Conservation (phyloP, 2,329 filamentous ascomycete species). For the Cordyceps cicadae region DNA sequence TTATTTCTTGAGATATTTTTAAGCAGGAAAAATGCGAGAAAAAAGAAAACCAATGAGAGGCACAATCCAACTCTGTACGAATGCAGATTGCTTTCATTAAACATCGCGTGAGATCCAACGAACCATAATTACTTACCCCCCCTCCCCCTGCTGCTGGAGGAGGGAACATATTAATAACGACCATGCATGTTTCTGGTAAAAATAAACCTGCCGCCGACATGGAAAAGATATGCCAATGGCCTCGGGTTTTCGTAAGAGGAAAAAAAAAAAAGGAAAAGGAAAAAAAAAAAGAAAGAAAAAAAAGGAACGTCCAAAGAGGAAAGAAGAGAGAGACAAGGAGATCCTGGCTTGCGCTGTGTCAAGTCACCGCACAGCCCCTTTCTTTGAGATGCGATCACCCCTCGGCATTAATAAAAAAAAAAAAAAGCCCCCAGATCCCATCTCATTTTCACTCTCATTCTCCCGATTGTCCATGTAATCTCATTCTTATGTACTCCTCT, state of each 20-base stretch:
- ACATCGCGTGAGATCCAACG: not conserved
- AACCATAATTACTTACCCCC: not conserved
- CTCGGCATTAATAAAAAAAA: not conserved
- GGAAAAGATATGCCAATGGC: no score
- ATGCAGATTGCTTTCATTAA: no score
- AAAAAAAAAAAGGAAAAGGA: no score
- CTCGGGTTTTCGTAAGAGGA: no score
- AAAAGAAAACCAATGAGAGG: no score
- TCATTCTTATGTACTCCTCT: not conserved
- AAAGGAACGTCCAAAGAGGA: no score
- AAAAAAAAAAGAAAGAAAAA: no score
- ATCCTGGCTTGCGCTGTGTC: no score
- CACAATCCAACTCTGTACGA: no score
- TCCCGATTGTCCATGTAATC: not conserved
- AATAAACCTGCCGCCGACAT: not conserved
- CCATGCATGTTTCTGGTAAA: slow-evolving; percentile 9
- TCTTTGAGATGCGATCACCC: not conserved
- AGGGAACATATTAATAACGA: not conserved
- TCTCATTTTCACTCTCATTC: not conserved
- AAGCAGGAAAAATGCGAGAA: no score
- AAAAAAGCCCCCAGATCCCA: not conserved
- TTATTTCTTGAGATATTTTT: not conserved
- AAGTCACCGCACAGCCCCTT: not conserved
- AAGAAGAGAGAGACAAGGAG: no score
- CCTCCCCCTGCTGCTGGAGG: not conserved